Evolutionary conservation across 192 early-diverging fungal species (phyloP).

Genomic region (Coemansia asiatica): DNA sequence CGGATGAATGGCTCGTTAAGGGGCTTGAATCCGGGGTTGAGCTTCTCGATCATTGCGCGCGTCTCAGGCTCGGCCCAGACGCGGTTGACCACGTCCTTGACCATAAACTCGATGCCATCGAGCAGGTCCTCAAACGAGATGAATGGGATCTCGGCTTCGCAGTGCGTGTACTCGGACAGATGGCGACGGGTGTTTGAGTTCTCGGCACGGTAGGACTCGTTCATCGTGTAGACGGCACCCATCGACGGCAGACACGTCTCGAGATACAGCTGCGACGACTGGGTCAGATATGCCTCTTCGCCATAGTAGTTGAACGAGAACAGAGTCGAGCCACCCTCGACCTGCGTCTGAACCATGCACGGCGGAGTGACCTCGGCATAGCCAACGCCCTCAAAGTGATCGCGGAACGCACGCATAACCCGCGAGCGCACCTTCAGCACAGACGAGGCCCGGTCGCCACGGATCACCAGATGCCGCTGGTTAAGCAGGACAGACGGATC

Average conservation of each 20-base stretch:
- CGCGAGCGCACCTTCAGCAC: slow-evolving; percentile 84
- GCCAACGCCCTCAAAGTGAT: slow-evolving; percentile 78
- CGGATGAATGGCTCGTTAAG: slow-evolving; percentile 80
- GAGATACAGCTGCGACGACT: slow-evolving; percentile 97
- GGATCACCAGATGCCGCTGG: slow-evolving; percentile 95
- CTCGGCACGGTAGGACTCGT: slow-evolving; percentile 97
- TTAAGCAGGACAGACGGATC: slow-evolving; percentile 85
- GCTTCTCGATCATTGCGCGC: slow-evolving; percentile 74
- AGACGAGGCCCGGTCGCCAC: slow-evolving; percentile 84
- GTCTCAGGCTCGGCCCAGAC: slow-evolving; percentile 76
- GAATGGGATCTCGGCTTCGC: slow-evolving; percentile 95
- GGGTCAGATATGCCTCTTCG: slow-evolving; percentile 94
- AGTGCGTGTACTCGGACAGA: slow-evolving; percentile 95
- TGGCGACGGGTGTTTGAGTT: slow-evolving; percentile 96
- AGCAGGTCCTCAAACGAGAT: slow-evolving; percentile 91
- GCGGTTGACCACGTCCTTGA: slow-evolving; percentile 76
- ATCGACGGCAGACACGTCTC: slow-evolving; percentile 93
- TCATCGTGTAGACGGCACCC: slow-evolving; percentile 94
- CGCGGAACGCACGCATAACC: slow-evolving; percentile 93
- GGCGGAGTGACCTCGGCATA: slow-evolving; percentile 96
- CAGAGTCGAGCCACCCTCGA: slow-evolving; percentile 95
- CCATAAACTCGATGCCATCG: slow-evolving; percentile 84
- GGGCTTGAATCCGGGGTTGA: slow-evolving; percentile 87
- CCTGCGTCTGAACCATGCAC: slow-evolving; percentile 98
- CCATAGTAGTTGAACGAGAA: slow-evolving; percentile 97